Percentiles rank a stretch among this genome's conserved stretches.
Evolutionary conservation across 2,329 filamentous ascomycete genomes (phyloP).

Genomic region (Dryadomyces quercivorus): DNA sequence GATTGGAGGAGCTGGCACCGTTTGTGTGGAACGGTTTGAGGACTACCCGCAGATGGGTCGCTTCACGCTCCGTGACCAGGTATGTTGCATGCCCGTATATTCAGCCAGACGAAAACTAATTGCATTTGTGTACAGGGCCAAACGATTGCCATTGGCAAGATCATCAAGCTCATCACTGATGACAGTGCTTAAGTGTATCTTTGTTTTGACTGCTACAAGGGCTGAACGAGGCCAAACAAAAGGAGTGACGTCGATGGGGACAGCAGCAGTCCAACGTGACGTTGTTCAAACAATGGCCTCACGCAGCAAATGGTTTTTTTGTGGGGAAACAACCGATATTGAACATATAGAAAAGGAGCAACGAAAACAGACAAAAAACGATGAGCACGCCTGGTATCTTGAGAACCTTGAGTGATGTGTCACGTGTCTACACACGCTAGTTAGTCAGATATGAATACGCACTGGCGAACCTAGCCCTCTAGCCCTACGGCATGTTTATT

Average conservation of each 20-base stretch:
- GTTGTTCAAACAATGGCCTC: too few relatives aligned
- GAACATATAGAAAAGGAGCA: too few relatives aligned
- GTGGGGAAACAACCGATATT: too few relatives aligned
- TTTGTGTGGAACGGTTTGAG: slow-evolving; percentile 90
- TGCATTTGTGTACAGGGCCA: slow-evolving; percentile 54
- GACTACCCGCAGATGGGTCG: slow-evolving; percentile 91
- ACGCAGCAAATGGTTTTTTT: too few relatives aligned
- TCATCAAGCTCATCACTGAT: slow-evolving; percentile 64
- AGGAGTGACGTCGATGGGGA: neutral
- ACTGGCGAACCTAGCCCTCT: too few relatives aligned
- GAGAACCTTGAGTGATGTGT: too few relatives aligned
- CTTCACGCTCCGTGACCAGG: slow-evolving; percentile 81
- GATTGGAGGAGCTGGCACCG: slow-evolving; percentile 69
- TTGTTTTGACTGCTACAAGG: neutral
- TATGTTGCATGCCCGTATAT: slow-evolving; percentile 24
- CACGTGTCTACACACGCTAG: too few relatives aligned
- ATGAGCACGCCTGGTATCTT: too few relatives aligned
- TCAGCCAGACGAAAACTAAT: neutral
- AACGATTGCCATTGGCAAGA: slow-evolving; percentile 99
- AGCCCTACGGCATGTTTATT: too few relatives aligned
- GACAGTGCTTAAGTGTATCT: neutral
- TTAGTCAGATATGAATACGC: too few relatives aligned
- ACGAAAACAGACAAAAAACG: too few relatives aligned
- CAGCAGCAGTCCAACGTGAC: too few relatives aligned
- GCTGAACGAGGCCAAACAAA: neutral